phyloP scores from a whole-genome alignment of 352 stramenopile species.

The Labyrinthula sp. region DNA sequence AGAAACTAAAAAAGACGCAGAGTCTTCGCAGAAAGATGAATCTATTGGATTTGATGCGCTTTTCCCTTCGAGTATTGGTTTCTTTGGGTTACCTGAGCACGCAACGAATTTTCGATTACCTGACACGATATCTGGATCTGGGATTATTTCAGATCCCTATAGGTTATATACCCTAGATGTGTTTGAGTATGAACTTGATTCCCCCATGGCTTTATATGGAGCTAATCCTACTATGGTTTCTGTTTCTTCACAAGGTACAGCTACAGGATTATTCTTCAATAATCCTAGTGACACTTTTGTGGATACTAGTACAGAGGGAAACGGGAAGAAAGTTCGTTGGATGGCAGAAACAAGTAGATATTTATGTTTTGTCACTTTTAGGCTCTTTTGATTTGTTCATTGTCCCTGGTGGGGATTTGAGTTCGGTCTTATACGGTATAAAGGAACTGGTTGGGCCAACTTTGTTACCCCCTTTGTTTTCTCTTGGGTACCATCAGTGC shows the following conservation, averaged over 20 bases:
- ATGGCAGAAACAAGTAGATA: conserved; percentile 44
- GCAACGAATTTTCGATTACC: conserved; percentile 73
- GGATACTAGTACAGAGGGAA: conserved; percentile 58
- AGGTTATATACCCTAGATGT: conserved; percentile 97
- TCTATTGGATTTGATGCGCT: conserved; percentile 81
- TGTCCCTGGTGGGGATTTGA: neutral
- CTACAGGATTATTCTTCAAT: conserved; percentile 87
- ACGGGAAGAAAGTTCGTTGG: conserved; percentile 50
- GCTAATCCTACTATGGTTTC: conserved; percentile 46
- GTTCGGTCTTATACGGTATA: too few species aligned
- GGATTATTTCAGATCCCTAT: conserved; percentile 75
- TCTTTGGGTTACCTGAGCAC: conserved; percentile 94
- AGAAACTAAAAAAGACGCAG: conserved; percentile 30
- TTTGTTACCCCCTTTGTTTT: conserved; percentile 79
- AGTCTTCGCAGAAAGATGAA: conserved; percentile 34
- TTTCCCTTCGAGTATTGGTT: conserved; percentile 54
- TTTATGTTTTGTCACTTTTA: conserved; percentile 3
- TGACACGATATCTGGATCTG: conserved; percentile 44
- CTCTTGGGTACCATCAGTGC: conserved; percentile 92
- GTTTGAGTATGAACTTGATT: conserved; percentile 96
- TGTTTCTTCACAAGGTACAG: conserved; percentile 35
- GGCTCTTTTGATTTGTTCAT: neutral
- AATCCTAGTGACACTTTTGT: conserved; percentile 97
- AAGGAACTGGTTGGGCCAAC: conserved; percentile 74
- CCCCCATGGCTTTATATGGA: conserved; percentile 94